A percentile compares a stretch with the other conserved stretches of the same genome.
Evolutionary conservation across 1,284 basidiomycete species (phyloP).

Genomic region (Cryptococcus neoformans): DNA sequence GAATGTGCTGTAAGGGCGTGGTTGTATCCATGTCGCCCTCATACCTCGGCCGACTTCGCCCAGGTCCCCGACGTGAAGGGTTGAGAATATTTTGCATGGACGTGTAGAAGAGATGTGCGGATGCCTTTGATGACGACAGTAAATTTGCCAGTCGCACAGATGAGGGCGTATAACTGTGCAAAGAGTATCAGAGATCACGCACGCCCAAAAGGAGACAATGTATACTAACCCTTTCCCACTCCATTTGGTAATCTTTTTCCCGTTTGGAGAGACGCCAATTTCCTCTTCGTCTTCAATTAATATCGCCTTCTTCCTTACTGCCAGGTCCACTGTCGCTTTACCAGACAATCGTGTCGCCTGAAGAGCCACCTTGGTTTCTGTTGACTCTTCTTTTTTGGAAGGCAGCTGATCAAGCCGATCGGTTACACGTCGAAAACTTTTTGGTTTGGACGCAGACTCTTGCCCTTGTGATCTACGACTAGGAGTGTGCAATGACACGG

Average conservation of each 20-base stretch:
- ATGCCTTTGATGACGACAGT: slow-evolving; percentile 18
- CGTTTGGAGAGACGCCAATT: slow-evolving; percentile 39
- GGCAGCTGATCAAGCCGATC: neutral
- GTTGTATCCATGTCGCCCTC: neutral
- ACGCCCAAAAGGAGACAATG: neutral
- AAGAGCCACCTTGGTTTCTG: slow-evolving; percentile 1
- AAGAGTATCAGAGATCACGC: neutral
- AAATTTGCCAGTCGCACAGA: slow-evolving; percentile 14
- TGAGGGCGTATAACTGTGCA: slow-evolving; percentile 15
- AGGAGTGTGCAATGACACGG: neutral
- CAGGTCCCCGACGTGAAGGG: neutral
- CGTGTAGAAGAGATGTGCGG: slow-evolving; percentile 41
- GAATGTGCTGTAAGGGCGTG: slow-evolving; percentile 12
- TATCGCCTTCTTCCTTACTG: neutral
- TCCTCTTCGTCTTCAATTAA: slow-evolving; percentile 26
- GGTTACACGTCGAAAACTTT: slow-evolving; percentile 2
- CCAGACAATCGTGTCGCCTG: slow-evolving; percentile 7
- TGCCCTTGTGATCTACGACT: neutral
- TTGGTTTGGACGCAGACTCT: neutral
- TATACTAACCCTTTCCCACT: slow-evolving; percentile 26
- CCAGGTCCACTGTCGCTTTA: slow-evolving; percentile 1
- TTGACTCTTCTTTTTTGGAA: neutral
- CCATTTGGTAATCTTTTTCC: slow-evolving; percentile 28
- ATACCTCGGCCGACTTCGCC: neutral
- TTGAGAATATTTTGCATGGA: slow-evolving; percentile 30